Evolutionary conservation across 2,329 filamentous ascomycete species (phyloP), one percentile per base, ranked within the genome.

Genomic region (Talaromyces albobiverticillius): DNA sequence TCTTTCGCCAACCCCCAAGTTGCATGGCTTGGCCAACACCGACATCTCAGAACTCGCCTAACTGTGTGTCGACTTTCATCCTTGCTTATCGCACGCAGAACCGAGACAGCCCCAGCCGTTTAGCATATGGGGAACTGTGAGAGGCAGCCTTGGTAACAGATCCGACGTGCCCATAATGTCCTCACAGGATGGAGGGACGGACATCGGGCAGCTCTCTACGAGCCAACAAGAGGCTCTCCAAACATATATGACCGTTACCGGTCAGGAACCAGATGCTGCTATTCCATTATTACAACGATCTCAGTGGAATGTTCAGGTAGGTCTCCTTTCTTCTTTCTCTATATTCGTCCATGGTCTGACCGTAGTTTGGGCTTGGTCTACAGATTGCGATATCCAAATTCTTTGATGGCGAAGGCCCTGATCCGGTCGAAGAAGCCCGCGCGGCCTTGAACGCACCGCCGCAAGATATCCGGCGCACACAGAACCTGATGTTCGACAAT

Each of bases 361-460:
- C 16, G 14, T 10, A 29, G 25, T 40, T 32, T n/a, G n/a, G n/a
- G 13, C 8, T 32, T 10, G 18, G 3, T 53, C 38, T 23, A 29
- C 67, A 96, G 87, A 96, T 97, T 64, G 93, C 94, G 55, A 93
- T 99, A 60, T 85, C 94, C 60, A 95, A 95, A 68, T 97, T 97
- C 82, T 99, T 96, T 70, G 94, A 99, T 66, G 94, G 94, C 62
- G 94, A 97, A 74, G 87, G 87, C 3, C 83, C 90, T 46, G 90
- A 95, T 68, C 87, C 84, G 11, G 77, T 93, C 16, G 87, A 88
- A 55, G 90, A 94, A 74, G 89, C 89, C 55, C 80, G 86, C 48
- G 81, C 86, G 46, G 79, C 82, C 7, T 79, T 86, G 57, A 72
- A 79, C n/a, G 85, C 87, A 16, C 82, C 83, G n/a, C n/a, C n/a